Evolutionary conservation across 139 green algal species (phyloP).

Genomic region (Monoraphidium neglectum): DNA sequence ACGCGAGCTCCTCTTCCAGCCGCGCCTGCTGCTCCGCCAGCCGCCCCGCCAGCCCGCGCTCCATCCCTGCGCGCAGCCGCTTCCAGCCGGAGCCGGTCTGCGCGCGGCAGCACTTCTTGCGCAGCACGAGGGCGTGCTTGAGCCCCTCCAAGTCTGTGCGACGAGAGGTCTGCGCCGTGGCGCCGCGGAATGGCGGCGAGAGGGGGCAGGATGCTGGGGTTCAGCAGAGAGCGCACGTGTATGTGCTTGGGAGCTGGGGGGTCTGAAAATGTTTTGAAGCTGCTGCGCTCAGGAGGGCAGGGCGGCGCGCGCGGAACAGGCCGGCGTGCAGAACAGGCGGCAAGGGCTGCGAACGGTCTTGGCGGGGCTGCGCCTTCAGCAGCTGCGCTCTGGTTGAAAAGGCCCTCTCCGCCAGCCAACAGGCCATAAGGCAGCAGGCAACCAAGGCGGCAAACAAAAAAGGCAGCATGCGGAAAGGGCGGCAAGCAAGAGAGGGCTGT

Average conservation of each 20-base stretch:
- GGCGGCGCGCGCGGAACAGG: too few species aligned
- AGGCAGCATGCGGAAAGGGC: neutral
- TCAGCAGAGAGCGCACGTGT: slow-evolving; percentile 19
- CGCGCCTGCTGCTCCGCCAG: slow-evolving; percentile 27
- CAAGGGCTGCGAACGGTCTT: too few species aligned
- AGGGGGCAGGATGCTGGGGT: neutral
- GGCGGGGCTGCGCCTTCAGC: too few species aligned
- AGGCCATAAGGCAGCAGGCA: too few species aligned
- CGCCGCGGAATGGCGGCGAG: too few species aligned
- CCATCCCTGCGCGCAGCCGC: slow-evolving; percentile 43
- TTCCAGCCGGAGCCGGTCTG: slow-evolving; percentile 60
- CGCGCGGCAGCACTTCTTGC: slow-evolving; percentile 70
- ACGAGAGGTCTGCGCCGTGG: slow-evolving; percentile 9
- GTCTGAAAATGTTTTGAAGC: slow-evolving; percentile 1
- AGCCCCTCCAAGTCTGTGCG: slow-evolving; percentile 52
- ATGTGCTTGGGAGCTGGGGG: neutral
- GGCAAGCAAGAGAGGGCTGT: neutral
- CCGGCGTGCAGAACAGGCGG: too few species aligned
- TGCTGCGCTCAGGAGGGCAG: too few species aligned
- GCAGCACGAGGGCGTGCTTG: slow-evolving; percentile 46
- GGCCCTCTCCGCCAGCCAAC: too few species aligned
- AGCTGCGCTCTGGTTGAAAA: too few species aligned
- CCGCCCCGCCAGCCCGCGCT: slow-evolving; percentile 22
- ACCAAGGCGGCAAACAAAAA: too few species aligned
- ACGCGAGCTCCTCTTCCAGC: slow-evolving; percentile 28